These are phyloP conservation scores for Neltuma alba DNA, from an alignment of 306 rosid species.

Conservation along the genomic window DNA sequence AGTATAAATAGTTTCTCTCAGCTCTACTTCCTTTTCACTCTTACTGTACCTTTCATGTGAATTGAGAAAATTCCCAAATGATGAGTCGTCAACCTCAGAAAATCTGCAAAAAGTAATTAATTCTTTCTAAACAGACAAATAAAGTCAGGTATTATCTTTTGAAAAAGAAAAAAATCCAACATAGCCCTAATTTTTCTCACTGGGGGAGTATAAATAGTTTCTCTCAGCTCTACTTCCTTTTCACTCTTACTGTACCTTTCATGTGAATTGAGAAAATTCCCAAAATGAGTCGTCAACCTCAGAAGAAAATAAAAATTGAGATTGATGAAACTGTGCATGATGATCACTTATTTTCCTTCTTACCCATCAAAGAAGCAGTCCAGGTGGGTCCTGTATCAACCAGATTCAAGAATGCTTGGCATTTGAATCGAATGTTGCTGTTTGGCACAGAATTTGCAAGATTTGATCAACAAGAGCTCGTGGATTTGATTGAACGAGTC, in stretches of 20 bases:
- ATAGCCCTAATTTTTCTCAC: neutral
- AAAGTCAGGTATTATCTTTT: neutral
- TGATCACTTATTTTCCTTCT: constrained; percentile 28
- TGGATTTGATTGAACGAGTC: neutral
- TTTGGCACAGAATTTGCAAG: constrained; percentile 11
- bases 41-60: neutral
- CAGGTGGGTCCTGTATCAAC: neutral
- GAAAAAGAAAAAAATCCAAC: neutral
- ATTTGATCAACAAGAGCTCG: neutral
- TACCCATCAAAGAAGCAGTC: constrained; percentile 34
- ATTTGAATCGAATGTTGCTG: neutral
- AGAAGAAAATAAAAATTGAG: constrained; percentile 14
- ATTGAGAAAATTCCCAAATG: neutral
- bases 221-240: neutral
- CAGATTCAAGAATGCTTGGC: constrained; percentile 16
- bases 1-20: neutral
- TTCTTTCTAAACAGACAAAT: neutral
- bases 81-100: constrained; percentile 17
- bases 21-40: neutral
- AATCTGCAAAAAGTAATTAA: neutral
- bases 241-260: neutral
- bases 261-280: neutral
- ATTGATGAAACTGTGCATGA: neutral
- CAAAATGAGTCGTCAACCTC: constrained; percentile 11
- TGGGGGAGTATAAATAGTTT: neutral